Evolutionary conservation across 2,329 filamentous ascomycete genomes (phyloP), one percentile per base, ranked within the genome.

Genomic region (Fusarium avenaceum): DNA sequence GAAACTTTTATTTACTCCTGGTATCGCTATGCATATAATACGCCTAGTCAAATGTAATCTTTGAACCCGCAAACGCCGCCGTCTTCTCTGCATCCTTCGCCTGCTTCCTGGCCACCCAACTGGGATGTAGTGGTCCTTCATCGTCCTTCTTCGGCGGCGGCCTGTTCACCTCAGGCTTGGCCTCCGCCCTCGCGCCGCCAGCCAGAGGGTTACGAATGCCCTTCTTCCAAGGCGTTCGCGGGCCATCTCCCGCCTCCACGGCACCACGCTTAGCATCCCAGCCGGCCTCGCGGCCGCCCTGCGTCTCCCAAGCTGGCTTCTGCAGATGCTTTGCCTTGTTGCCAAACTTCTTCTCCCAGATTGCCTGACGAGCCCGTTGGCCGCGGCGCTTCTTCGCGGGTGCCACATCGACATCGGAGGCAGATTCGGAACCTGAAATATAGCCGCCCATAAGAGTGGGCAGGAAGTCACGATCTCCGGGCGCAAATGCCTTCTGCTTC

Each of bases 321-420:
- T 83, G 82, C 43, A 89, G 77, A 73, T 94, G 92, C 70, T 89
- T 91, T 2, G 92, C 93, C 65, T 86, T 84, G 15, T 85, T 83
- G 49, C 92, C 92, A 76, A 85, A 95, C 75, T 94, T 95, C 80
- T 92, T 90, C 81, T 95, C 92, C 83, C 89, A 92, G 60, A 96
- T 91, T 24, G 89, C 87, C 75, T 92, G 91, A 10, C 92, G 87
- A n/a, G 90, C 91, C 43, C 89, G 86, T 79, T 96, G 92, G 5
- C 92, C 92, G 22, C 91, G 85, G 73, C 95, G 94, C 79, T 94
- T 94, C 71, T 88, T 87, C 0, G 84, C 79, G 1, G 82, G 83
- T 7, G 86, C 86, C 3, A 84, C 78, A 52, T 93, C 91, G 22
- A 92, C 81, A 66, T 92, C 90, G 0, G 90, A 91, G 8, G 86